Conservation (phyloP, 495 filamentous ascomycete genomes). For the Polyplosphaeria fusca region DNA sequence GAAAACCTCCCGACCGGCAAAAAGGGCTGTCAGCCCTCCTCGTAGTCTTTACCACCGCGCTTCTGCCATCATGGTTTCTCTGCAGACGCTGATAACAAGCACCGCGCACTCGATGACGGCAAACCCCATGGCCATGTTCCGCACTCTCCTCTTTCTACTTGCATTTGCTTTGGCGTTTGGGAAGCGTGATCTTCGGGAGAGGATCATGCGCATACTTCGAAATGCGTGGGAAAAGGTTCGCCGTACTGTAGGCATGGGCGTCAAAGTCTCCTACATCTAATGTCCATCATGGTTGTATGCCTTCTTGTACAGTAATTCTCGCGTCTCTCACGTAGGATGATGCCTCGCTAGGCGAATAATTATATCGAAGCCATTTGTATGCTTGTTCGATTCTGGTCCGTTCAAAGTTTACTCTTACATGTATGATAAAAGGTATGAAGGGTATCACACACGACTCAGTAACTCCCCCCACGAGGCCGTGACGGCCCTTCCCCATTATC, state of each 20-base stretch:
- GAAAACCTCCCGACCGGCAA: conserved; percentile 33
- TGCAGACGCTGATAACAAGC: conserved; percentile 61
- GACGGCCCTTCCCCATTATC: conserved; percentile 9
- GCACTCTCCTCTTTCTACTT: conserved; percentile 77
- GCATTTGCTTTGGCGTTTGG: conserved; percentile 75
- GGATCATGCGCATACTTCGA: conserved; percentile 63
- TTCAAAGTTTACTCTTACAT: too few species aligned
- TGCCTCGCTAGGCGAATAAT: too few species aligned
- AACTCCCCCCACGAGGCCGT: too few species aligned
- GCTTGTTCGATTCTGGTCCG: too few species aligned
- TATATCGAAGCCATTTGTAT: too few species aligned
- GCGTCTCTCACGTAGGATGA: too few species aligned
- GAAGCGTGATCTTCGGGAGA: conserved; percentile 69
- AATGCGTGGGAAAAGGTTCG: conserved; percentile 78
- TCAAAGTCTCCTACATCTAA: conserved; percentile 95
- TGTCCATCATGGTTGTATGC: neutral
- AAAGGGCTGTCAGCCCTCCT: conserved; percentile 42
- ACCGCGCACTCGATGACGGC: conserved; percentile 60
- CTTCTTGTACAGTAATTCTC: too few species aligned
- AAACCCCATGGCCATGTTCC: conserved; percentile 71
- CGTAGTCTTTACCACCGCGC: conserved; percentile 50
- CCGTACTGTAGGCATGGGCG: conserved; percentile 89
- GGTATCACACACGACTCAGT: too few species aligned
- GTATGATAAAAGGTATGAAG: too few species aligned
- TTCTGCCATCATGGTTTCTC: conserved; percentile 48